Evolutionary conservation across 176 grass and related monocot species (phyloP).

Genomic region (Puya raimondii): DNA sequence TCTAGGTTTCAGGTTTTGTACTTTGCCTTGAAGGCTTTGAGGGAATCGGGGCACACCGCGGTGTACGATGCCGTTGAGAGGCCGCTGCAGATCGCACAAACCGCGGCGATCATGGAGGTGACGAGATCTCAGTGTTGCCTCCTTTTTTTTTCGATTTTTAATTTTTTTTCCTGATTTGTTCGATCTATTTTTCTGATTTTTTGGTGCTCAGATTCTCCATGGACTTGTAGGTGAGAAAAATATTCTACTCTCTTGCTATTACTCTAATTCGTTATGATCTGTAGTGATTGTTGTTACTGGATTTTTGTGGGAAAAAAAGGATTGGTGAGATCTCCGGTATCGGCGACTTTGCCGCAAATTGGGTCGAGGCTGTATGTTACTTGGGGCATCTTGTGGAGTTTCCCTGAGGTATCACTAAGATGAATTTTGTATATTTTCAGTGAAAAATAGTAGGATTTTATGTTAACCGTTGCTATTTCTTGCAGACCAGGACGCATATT

Average conservation of each 20-base stretch:
- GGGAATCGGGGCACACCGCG: slow-evolving; percentile 18
- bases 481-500: slow-evolving; percentile 55
- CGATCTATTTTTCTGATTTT: slow-evolving; percentile 7
- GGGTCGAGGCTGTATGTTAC: slow-evolving; percentile 36
- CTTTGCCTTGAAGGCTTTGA: slow-evolving; percentile 30
- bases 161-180: slow-evolving; percentile 16
- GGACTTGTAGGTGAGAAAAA: slow-evolving; percentile 36
- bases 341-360: slow-evolving; percentile 27
- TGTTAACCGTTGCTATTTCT: background rate
- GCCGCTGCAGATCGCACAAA: slow-evolving; percentile 58
- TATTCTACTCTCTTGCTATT: background rate
- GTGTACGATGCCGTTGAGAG: slow-evolving; percentile 52
- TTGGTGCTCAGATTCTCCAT: slow-evolving; percentile 34
- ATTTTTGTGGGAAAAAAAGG: slow-evolving; percentile 16
- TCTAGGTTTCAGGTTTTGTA: slow-evolving; percentile 53
- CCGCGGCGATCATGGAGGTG: slow-evolving; percentile 55
- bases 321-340: slow-evolving; percentile 43
- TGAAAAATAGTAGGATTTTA: background rate
- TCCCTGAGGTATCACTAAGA: slow-evolving; percentile 32
- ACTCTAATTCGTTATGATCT: background rate
- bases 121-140: background rate
- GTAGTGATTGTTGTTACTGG: background rate
- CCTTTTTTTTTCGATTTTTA: background rate
- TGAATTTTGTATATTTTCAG: background rate
- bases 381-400: slow-evolving; percentile 45